Evolutionary conservation across 2,329 filamentous ascomycete species (phyloP), one percentile per base, ranked within the genome.

Genomic region (Beauveria scarabaeidicola): DNA sequence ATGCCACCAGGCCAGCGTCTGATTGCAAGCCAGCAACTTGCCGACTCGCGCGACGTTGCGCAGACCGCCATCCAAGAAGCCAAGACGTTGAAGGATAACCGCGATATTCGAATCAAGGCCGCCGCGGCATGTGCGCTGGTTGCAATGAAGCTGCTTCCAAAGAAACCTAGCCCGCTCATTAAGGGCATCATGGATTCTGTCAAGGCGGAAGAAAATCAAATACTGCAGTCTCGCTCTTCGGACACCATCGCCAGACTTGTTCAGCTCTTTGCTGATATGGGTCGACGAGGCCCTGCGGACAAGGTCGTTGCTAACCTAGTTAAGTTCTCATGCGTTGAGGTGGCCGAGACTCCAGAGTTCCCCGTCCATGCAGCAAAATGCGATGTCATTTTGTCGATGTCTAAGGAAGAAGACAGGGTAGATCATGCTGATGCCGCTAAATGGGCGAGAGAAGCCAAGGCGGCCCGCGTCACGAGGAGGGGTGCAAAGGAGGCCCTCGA

Each of bases 171-270:
- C 63, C 84, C 87, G 19, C 85, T 96, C 13, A 99, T 99, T 75
- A 97, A 96, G 74, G 90, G 87, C 2, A 89, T 99, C 73, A 99
- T 99, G 94, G 94, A 99, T 72, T 97, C 93, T 68, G 84, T 99
- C 69, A 99, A 97, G 74, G 87, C 86, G 41, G 95, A 99, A 70
- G 94, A 97, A 67, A 97, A 95, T 68, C 75, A 88, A 29, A 90
- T 94, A 65, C 79, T 99, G 1, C 94, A 99, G 71, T 85, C 84
- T 66, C 88, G 93, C 25, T 96, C 93, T 29, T 90, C 92, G 2
- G 84, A 83, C 15, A 92, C 91, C 3, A 89, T 99, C 56, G 90
- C 91, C 6, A 83, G 82, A 43, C 84, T 97, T 21, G 87, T 99
- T n/a, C 86, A 90, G 64, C 80, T 94, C 23, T 94, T 97, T 67